phyloP scores from a whole-genome alignment of 2,329 filamentous ascomycete genomes.

The Neonectria magnoliae region DNA sequence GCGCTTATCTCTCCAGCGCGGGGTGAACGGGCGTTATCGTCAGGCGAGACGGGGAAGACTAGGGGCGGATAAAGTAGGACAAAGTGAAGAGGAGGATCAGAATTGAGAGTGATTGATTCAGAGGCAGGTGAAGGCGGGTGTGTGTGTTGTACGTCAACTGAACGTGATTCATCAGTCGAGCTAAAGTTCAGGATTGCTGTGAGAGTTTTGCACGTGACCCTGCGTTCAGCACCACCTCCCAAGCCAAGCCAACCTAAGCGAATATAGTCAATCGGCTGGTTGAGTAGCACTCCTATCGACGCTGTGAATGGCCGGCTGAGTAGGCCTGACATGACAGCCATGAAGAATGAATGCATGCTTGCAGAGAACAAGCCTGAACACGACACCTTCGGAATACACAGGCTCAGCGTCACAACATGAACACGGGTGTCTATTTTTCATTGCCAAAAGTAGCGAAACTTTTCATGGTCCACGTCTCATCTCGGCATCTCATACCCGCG shows the following conservation, averaged over 20 bases:
- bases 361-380: background rate
- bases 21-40: background rate
- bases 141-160: background rate
- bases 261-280: background rate
- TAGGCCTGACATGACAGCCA: background rate
- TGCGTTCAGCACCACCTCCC: background rate
- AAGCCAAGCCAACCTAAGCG: background rate
- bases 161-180: background rate
- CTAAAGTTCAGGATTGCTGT: background rate
- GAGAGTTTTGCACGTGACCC: background rate
- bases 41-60: background rate
- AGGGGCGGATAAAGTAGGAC: too few relatives aligned
- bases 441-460: slow-evolving; percentile 39
- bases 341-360: background rate
- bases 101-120: background rate
- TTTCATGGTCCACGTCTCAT: slow-evolving; percentile 35
- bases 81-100: background rate
- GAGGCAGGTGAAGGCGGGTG: background rate
- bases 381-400: background rate
- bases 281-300: background rate
- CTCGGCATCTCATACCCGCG: slow-evolving; percentile 17
- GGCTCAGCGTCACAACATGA: slow-evolving; percentile 9
- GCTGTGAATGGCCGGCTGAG: background rate
- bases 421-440: slow-evolving; percentile 35
- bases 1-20: slow-evolving; percentile 17